Evolutionary conservation across 495 filamentous ascomycete species (phyloP), one percentile per base, ranked within the genome.

Genomic region (Pseudoneurospora amorphoporcata): DNA sequence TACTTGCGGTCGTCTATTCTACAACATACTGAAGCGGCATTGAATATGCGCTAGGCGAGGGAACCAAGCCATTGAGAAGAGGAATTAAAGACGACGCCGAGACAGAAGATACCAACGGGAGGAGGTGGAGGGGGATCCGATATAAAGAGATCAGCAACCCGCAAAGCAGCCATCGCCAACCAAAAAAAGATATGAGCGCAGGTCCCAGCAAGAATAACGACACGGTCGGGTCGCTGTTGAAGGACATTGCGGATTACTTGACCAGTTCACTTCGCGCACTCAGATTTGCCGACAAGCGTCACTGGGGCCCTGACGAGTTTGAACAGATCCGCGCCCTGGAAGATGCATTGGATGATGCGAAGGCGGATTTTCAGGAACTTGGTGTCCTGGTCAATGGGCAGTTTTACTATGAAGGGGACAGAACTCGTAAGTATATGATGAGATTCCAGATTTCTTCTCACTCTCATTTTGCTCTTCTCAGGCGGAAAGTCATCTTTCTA

Each of bases 291-390:
- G 84, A 85, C 79, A 85, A 86, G 76, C 81, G 83, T 17, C 80
- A 81, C 32, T 85, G 84, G 84, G 83, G 82, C 0, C 78, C 82
- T 40, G 84, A 85, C 77, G 84, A 85, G 79, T 82, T 83, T 73
- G 83, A 86, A 73, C 84, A 86, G 75, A 75, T 81, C 19, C 83
- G 83, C 37, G 78, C 80, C 53, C 77, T 86, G 0, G 84, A 86
- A 71, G 81, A 82, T 40, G 80, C 81, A 8, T 82, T 86, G 69
- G 84, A 85, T 73, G 84, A 86, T 53, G 84, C 84, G 47, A 84
- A 83, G 75, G 82, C 83, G 77, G 84, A 86, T 77, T 86, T 84
- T 69, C 84, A 86, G 75, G 84, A 85, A 75, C 79, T 86, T 72
- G 80, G 80, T 3, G 76, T 75, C 38, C 75, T 86, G 29, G 82